Percentiles rank a stretch among this genome's conserved stretches.
Conservation (phyloP, 371 early-diverging fungal species). For the Mortierella sp. region DNA sequence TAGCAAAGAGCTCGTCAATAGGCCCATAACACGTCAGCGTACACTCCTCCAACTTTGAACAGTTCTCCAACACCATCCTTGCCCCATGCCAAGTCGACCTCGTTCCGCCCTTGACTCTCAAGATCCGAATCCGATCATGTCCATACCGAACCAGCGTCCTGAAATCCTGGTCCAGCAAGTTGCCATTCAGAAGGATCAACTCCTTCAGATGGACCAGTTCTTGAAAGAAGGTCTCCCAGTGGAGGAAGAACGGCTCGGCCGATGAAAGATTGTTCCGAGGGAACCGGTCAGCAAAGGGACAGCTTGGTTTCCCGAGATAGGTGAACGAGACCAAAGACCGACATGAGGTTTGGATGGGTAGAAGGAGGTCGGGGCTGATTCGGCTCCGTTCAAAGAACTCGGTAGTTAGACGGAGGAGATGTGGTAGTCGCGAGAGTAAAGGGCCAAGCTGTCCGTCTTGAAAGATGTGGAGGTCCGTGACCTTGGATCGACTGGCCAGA, state of each 20-base stretch:
- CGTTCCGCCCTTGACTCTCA: background rate
- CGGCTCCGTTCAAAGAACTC: background rate
- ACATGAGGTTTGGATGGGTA: background rate
- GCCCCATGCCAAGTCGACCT: background rate
- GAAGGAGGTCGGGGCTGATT: background rate
- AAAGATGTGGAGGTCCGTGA: constrained; percentile 4
- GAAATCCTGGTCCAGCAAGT: background rate
- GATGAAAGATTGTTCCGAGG: background rate
- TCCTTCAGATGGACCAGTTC: constrained; percentile 1
- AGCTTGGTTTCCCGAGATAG: constrained; percentile 1
- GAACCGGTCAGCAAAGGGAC: background rate
- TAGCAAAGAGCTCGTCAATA: background rate
- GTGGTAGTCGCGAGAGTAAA: background rate
- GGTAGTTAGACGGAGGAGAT: background rate
- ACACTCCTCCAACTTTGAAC: background rate
- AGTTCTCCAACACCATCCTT: constrained; percentile 8
- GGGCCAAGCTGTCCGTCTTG: constrained; percentile 7
- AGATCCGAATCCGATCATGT: background rate
- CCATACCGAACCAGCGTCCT: background rate
- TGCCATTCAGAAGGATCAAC: background rate
- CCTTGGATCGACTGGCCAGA: background rate
- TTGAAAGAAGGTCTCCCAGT: background rate
- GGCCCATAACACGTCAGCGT: constrained; percentile 1
- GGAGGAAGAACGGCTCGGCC: background rate
- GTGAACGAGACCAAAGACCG: constrained; percentile 1